phyloP scores from a whole-genome alignment of 176 grass and related monocot genomes.

The Lolium rigidum region DNA sequence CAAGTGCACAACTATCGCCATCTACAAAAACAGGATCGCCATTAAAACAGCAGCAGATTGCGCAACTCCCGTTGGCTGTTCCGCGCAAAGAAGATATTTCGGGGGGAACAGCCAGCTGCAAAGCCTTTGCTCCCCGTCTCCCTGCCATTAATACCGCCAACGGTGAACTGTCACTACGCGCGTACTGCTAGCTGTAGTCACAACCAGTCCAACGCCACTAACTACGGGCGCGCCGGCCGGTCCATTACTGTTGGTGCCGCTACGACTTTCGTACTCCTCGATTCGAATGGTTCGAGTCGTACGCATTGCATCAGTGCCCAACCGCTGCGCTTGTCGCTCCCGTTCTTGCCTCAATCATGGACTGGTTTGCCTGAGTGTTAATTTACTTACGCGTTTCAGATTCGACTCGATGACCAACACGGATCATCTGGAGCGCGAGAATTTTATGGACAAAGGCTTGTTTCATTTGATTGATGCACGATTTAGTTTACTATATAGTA shows the following conservation, averaged over 20 bases:
- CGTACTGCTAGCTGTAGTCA: neutral
- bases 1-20: too few relatives aligned
- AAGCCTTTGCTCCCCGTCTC: slow-evolving; percentile 8
- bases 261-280: slow-evolving; percentile 8
- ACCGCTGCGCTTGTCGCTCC: neutral
- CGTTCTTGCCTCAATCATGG: neutral
- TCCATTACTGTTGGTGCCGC: neutral
- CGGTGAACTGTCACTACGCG: neutral
- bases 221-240: neutral
- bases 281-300: neutral
- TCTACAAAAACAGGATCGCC: neutral
- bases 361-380: neutral
- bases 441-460: neutral
- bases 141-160: neutral
- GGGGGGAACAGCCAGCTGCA: slow-evolving; percentile 3
- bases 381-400: neutral
- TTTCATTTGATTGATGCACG: neutral
- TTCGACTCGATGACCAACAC: neutral
- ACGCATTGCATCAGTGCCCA: neutral
- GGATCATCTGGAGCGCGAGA: neutral
- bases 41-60: neutral
- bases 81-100: neutral
- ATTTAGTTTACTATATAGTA: too few relatives aligned
- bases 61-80: neutral
- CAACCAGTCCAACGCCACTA: neutral